A percentile compares a stretch with the other conserved stretches of the same genome.
phyloP scores from a whole-genome alignment of 78 protist species.

The Dictyostelium capitatum region DNA sequence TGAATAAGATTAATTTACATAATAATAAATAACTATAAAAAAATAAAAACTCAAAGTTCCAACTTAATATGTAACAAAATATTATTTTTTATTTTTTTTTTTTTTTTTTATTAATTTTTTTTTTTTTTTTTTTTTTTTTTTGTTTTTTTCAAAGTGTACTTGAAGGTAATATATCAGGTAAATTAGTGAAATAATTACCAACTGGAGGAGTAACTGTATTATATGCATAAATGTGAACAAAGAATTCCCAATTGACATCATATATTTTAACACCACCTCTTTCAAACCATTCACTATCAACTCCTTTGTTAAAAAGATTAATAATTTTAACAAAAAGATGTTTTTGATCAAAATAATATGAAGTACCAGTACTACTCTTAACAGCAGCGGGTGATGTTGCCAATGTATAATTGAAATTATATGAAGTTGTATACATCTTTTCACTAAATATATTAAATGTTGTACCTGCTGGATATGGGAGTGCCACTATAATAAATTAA shows the following conservation, averaged over 20 bases:
- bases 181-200: not conserved
- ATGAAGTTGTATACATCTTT: not conserved
- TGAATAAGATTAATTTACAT: too few species aligned
- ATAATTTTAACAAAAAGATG: slow-evolving; percentile 47
- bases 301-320: slow-evolving; percentile 5
- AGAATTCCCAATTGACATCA: slow-evolving; percentile 33
- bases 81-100: too few species aligned
- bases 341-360: slow-evolving; percentile 44
- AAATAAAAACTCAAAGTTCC: too few species aligned
- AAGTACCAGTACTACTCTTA: slow-evolving; percentile 39
- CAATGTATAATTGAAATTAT: not conserved
- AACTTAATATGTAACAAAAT: too few species aligned
- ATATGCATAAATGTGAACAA: slow-evolving; percentile 22
- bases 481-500: not conserved
- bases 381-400: slow-evolving; percentile 38
- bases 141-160: not conserved
- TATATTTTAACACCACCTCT: slow-evolving; percentile 40
- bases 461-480: slow-evolving; percentile 43
- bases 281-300: not conserved
- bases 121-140: too few species aligned
- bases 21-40: too few species aligned
- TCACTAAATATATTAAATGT: not conserved
- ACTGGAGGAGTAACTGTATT: not conserved
- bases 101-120: too few species aligned
- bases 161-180: not conserved